Conservation (phyloP, 768 basidiomycete genomes). For the Serendipita sp. region DNA sequence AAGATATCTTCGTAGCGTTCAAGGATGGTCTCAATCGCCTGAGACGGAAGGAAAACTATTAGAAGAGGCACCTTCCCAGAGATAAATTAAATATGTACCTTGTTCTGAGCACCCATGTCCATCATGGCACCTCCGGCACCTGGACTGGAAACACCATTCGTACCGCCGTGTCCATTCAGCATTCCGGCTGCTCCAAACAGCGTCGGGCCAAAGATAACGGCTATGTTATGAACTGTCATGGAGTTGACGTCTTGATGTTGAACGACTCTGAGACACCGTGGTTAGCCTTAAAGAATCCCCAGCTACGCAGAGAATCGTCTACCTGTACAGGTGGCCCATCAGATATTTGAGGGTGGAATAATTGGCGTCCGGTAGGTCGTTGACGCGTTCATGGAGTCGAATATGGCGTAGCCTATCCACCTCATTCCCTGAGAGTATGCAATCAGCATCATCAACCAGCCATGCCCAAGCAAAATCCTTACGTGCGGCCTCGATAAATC, state of each 20-base stretch:
- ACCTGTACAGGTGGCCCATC: slow-evolving; percentile 88
- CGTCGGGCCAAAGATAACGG: slow-evolving; percentile 98
- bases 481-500: slow-evolving; percentile 94
- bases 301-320: slow-evolving; percentile 15
- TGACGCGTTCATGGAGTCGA: slow-evolving; percentile 89
- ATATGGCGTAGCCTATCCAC: slow-evolving; percentile 93
- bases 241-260: slow-evolving; percentile 65
- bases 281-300: neutral
- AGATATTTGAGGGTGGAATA: slow-evolving; percentile 95
- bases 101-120: slow-evolving; percentile 52
- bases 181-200: slow-evolving; percentile 55
- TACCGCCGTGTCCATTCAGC: slow-evolving; percentile 22
- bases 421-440: slow-evolving; percentile 51
- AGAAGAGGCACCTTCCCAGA: neutral
- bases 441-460: neutral
- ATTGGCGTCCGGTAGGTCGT: slow-evolving; percentile 96
- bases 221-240: slow-evolving; percentile 85
- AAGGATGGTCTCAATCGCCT: slow-evolving; percentile 93
- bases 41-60: slow-evolving; percentile 6
- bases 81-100: slow-evolving; percentile 28
- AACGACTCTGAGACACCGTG: slow-evolving; percentile 41
- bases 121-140: slow-evolving; percentile 21
- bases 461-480: slow-evolving; percentile 19
- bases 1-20: slow-evolving; percentile 94
- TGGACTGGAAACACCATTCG: slow-evolving; percentile 3